Base-by-base conservation (phyloP, 2,329 filamentous ascomycete genomes). In the Spiromastix sp. region DNA sequence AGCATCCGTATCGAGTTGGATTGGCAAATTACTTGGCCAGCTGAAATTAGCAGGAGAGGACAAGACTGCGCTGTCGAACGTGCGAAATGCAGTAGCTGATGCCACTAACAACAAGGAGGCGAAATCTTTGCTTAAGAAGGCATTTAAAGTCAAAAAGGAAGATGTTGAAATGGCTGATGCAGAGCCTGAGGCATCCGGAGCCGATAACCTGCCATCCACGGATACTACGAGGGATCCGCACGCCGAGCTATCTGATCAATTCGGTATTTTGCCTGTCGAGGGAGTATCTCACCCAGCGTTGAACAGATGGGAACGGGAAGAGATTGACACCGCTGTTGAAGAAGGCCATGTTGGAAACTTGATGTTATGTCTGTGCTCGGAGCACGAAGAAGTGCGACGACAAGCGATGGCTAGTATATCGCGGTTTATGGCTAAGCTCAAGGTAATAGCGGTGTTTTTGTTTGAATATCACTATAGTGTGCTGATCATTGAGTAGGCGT, bases 281-380 rank as follows among this genome's bases (percentile, higher is more conserved):
- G 56, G 58, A n/a, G 56, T 53, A 26, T 57, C 60, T n/a, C 57
- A 64, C 27, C 50, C 57, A 33, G 62, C 52, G 21, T 58, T 79
- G 10, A 62, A 65, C 39, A 64, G 64, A 50, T 94, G 85, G 85
- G 68, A 73, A 27, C 71, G 75, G 42, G 89, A 93, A 51, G 79
- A 84, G 20, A 65, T 84, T 0, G 81, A 87, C 28, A 78, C 87
- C 49, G 73, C 85, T 1, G 66, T 93, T 6, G 84, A 91, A 48
- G 82, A 91, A 43, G 82, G 81, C 5, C 72, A 83, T 48, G 69
- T 84, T 15, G 68, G 72, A 10, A 71, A 76, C 2, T 63, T 96
- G 19, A 68, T 93, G 30, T 67, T 80, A 21, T 81, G 89, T 47
- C 68, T 95, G 8, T 80, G 76, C 36, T 93, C 86, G 0, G 63